A percentile compares a stretch with the other conserved stretches of the same genome.
phyloP scores from a whole-genome alignment of 1,139 yeast species.

The Magnusiomyces ingens region DNA sequence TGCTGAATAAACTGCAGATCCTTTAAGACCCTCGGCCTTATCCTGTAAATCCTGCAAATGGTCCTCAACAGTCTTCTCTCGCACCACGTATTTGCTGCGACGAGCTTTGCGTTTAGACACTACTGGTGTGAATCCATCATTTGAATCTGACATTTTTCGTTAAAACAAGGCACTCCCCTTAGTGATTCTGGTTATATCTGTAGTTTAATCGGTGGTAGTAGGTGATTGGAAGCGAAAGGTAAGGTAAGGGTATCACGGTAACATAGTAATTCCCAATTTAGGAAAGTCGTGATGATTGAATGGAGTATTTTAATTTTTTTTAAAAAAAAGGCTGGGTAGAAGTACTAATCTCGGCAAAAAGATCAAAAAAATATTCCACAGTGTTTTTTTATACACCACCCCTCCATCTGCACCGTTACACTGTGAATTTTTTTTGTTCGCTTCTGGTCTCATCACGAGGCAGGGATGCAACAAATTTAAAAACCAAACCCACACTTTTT shows the following conservation, averaged over 20 bases:
- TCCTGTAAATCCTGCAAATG: constrained; percentile 15
- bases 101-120: neutral
- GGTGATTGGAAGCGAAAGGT: neutral
- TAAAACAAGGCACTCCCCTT: neutral
- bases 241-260: neutral
- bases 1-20: constrained; percentile 16
- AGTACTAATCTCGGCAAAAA: too few relatives aligned
- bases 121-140: constrained; percentile 5
- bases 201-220: too few relatives aligned
- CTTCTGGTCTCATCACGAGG: neutral
- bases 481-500: neutral
- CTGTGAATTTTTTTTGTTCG: too few relatives aligned
- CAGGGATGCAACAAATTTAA: neutral
- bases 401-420: too few relatives aligned
- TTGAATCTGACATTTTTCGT: neutral
- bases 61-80: constrained; percentile 23
- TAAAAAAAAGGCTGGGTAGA: too few relatives aligned
- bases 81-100: constrained; percentile 8
- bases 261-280: neutral
- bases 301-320: too few relatives aligned
- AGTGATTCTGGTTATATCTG: too few relatives aligned
- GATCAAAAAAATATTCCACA: too few relatives aligned
- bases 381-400: too few relatives aligned
- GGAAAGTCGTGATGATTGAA: too few relatives aligned
- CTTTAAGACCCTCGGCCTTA: constrained; percentile 13